phyloP scores from a whole-genome alignment of 768 basidiomycete genomes.

The Tubosaeta brunneosetosa region DNA sequence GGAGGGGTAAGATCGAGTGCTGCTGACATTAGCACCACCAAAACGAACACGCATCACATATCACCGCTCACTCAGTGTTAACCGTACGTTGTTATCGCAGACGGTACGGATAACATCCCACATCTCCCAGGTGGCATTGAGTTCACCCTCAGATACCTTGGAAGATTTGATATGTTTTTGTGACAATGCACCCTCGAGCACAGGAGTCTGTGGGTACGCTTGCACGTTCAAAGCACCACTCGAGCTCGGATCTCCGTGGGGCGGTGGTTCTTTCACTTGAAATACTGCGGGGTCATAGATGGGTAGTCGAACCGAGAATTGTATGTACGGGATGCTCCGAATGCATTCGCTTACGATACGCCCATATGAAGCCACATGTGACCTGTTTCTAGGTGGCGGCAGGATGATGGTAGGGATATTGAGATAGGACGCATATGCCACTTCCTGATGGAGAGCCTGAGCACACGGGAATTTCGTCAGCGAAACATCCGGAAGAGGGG shows the following conservation, averaged over 20 bases:
- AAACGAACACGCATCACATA: slow-evolving; percentile 1
- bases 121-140: slow-evolving; percentile 92
- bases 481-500: background rate
- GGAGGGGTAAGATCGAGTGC: slow-evolving; percentile 91
- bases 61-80: slow-evolving; percentile 72
- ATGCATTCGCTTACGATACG: slow-evolving; percentile 82
- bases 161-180: slow-evolving; percentile 26
- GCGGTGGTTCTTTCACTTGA: slow-evolving; percentile 33
- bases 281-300: slow-evolving; percentile 72
- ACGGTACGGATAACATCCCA: slow-evolving; percentile 93
- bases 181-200: slow-evolving; percentile 18
- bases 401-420: slow-evolving; percentile 81
- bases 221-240: slow-evolving; percentile 25
- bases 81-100: slow-evolving; percentile 75
- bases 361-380: slow-evolving; percentile 87
- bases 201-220: slow-evolving; percentile 14
- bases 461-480: slow-evolving; percentile 13
- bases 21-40: slow-evolving; percentile 32
- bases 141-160: slow-evolving; percentile 47
- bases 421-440: slow-evolving; percentile 90
- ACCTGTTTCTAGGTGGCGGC: slow-evolving; percentile 81
- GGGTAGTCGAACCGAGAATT: slow-evolving; percentile 78
- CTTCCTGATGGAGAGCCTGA: slow-evolving; percentile 89
- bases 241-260: slow-evolving; percentile 25
- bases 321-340: slow-evolving; percentile 62